Conservation (phyloP, 257 asterid species). For the Coffea canephora region DNA sequence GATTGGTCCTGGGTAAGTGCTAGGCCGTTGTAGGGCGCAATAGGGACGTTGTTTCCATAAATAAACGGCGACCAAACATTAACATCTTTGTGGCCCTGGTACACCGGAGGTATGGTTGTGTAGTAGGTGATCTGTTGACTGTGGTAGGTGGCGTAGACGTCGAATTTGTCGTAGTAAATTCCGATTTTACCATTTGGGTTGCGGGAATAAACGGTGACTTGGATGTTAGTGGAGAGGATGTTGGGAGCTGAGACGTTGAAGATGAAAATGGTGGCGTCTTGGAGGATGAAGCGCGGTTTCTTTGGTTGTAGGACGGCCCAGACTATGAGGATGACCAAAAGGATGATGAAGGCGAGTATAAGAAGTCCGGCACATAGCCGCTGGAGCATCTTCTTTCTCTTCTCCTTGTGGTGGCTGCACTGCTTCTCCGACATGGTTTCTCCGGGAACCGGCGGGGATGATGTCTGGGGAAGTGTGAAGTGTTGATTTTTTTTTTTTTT, state of each 20-base stretch:
- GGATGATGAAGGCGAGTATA: conserved; percentile 44
- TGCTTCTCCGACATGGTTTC: conserved; percentile 48
- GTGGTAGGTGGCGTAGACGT: conserved; percentile 54
- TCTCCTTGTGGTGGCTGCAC: conserved; percentile 70
- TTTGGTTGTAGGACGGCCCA: conserved; percentile 87
- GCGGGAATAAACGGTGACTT: conserved; percentile 71
- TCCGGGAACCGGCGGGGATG: conserved; percentile 9
- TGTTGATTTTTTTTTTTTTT: neutral
- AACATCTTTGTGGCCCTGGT: conserved; percentile 74
- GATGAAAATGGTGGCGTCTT: conserved; percentile 87
- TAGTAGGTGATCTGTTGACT: conserved; percentile 74
- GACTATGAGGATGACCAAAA: conserved; percentile 46
- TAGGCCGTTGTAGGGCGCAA: conserved; percentile 75
- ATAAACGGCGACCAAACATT: conserved; percentile 87
- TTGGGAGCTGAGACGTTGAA: conserved; percentile 76
- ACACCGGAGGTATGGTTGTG: conserved; percentile 64
- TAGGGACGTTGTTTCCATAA: conserved; percentile 60
- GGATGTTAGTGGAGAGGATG: conserved; percentile 70
- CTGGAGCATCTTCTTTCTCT: conserved; percentile 25
- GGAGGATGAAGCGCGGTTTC: conserved; percentile 77
- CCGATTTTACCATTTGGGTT: conserved; percentile 73
- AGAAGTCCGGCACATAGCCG: conserved; percentile 39
- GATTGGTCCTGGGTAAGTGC: conserved; percentile 48
- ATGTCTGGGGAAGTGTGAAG: neutral
- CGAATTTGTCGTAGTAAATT: conserved; percentile 56